phyloP scores from a whole-genome alignment of 2,329 filamentous ascomycete species.

The Aureobasidium namibiae region DNA sequence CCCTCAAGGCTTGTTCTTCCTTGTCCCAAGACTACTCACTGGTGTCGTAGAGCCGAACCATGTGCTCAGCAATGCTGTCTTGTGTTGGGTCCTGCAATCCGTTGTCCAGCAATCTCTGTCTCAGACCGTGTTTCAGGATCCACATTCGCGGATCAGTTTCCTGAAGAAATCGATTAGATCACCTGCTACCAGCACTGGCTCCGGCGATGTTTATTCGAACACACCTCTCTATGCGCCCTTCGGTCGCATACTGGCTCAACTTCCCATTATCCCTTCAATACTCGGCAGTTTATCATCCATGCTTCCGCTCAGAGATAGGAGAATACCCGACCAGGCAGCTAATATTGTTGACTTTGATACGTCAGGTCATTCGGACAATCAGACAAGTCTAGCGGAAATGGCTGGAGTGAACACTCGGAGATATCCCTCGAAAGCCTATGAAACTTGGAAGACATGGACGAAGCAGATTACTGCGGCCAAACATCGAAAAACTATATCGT shows the following conservation, averaged over 20 bases:
- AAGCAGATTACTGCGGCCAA: neutral
- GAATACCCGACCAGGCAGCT: neutral
- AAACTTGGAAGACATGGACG: conserved; percentile 17
- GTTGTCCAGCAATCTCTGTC: conserved; percentile 16
- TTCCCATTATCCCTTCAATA: neutral
- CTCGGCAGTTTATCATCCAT: neutral
- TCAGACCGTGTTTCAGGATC: conserved; percentile 19
- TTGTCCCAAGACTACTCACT: conserved; percentile 21
- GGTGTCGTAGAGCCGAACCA: conserved; percentile 27
- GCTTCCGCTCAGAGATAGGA: neutral
- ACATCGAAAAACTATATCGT: neutral
- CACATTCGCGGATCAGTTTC: conserved; percentile 17
- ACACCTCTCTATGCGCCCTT: conserved; percentile 22
- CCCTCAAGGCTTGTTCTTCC: conserved; percentile 22
- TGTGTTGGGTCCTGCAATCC: conserved; percentile 24
- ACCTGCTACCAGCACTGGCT: conserved; percentile 17
- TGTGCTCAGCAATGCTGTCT: conserved; percentile 25
- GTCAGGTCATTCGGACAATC: neutral
- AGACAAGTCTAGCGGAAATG: conserved; percentile 18
- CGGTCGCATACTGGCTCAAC: conserved; percentile 18
- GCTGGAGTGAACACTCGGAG: conserved; percentile 14
- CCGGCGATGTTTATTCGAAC: conserved; percentile 27
- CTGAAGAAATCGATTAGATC: conserved; percentile 16
- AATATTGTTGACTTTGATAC: conserved; percentile 21
- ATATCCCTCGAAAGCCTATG: conserved; percentile 25